Evolutionary conservation across 371 early-diverging fungal species (phyloP).

Genomic region (Mortierella sp.): DNA sequence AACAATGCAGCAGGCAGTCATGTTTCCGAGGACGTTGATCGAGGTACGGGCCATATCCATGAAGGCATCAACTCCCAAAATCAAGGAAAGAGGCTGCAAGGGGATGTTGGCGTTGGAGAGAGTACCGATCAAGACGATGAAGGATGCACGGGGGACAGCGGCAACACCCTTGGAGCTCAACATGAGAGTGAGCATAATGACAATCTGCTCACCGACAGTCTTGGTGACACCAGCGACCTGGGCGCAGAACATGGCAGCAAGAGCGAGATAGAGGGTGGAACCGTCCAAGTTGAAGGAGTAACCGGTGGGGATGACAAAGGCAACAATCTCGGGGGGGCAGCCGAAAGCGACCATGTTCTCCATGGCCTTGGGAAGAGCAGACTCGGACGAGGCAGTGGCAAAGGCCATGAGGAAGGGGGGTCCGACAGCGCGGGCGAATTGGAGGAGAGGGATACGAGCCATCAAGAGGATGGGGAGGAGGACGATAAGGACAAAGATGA

Average conservation of each 20-base stretch:
- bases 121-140: slow-evolving; percentile 73
- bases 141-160: slow-evolving; percentile 84
- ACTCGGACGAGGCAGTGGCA: slow-evolving; percentile 89
- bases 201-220: slow-evolving; percentile 73
- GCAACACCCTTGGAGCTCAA: slow-evolving; percentile 88
- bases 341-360: slow-evolving; percentile 82
- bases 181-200: slow-evolving; percentile 83
- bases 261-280: slow-evolving; percentile 81
- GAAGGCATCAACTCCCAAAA: slow-evolving; percentile 83
- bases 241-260: slow-evolving; percentile 77
- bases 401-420: slow-evolving; percentile 87
- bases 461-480: slow-evolving; percentile 78
- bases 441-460: slow-evolving; percentile 67
- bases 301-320: slow-evolving; percentile 85
- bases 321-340: slow-evolving; percentile 78
- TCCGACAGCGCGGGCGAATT: slow-evolving; percentile 68
- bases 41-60: slow-evolving; percentile 88
- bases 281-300: slow-evolving; percentile 91
- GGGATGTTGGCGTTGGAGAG: slow-evolving; percentile 72
- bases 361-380: slow-evolving; percentile 84
- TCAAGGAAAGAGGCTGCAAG: slow-evolving; percentile 68
- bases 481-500: slow-evolving; percentile 72
- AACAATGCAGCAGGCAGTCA: slow-evolving; percentile 81
- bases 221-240: slow-evolving; percentile 76
- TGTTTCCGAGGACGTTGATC: slow-evolving; percentile 83